Base-by-base conservation (phyloP, 176 grass and related monocot genomes). In the Urochloa ruziziensis region DNA sequence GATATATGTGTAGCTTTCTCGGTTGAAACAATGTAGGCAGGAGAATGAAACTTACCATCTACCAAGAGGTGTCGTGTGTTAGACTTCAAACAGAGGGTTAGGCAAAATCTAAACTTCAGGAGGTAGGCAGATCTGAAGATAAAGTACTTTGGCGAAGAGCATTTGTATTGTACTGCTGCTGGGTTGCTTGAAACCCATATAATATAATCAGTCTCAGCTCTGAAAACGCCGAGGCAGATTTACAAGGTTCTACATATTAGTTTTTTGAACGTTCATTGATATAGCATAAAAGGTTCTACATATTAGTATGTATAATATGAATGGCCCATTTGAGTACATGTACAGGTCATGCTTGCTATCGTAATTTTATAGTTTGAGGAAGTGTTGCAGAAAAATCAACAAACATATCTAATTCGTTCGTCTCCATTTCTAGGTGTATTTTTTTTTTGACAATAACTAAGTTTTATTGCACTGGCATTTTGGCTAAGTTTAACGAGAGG, bases 1-100 rank as follows among this genome's bases (percentile, higher is more conserved):
- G 34, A 73, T 83, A 69, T 90, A 80, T 83, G 59, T 83, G 67
- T 87, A 90, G 66, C 44, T 86, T 68, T 83, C 70, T 73, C 47
- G 58, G 46, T 59, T 44, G 32, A 86, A 87, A 75, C 51, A 51
- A 79, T 61, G 67, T 73, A 86, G 48, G 23, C 33, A 74, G 53
- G 49, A 79, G 51, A 79, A 40, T 74, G 80, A 33, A 79, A 62
- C 60, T 83, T 87, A 72, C 47, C 46, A 62, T 49, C 80, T 87
- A 72, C 47, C 46, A 73, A 75, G 80, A 68, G 42, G 7, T 30
- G 56, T 14, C 30, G 60, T 6, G 21, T 37, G 23, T 68, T 16
- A 27, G 33, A 83, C 18, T 29, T 73, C 32, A 67, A 48, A 32
- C 17, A 57, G 1, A 27, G 64, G 42, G 9, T 79, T 90, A 79